A percentile compares a stretch with the other conserved stretches of the same genome.
phyloP scores from a whole-genome alignment of 495 filamentous ascomycete species.

The Gamarada debralockiae region DNA sequence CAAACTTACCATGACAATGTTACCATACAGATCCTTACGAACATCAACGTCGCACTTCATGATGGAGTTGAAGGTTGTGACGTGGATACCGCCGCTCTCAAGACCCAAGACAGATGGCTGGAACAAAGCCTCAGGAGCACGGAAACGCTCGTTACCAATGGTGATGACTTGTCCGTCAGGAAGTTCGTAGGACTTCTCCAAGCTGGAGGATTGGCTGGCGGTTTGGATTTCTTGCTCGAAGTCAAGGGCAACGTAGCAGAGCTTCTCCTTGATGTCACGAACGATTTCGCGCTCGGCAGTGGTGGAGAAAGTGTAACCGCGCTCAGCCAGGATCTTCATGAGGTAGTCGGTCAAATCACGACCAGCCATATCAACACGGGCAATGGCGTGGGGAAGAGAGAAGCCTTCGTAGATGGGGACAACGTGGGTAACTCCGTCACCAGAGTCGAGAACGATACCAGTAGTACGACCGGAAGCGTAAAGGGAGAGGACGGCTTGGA shows the following conservation, averaged over 20 bases:
- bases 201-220: constrained; percentile 88
- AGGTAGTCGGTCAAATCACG: constrained; percentile 99
- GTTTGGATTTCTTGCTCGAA: constrained; percentile 99
- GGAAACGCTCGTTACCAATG: constrained; percentile 99
- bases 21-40: constrained; percentile 98
- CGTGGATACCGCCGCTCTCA: constrained; percentile 97
- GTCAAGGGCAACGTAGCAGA: constrained; percentile 98
- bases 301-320: constrained; percentile 98
- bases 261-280: constrained; percentile 99
- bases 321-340: constrained; percentile 99
- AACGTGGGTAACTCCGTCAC: constrained; percentile 99
- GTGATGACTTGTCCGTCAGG: constrained; percentile 99
- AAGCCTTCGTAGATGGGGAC: constrained; percentile 99
- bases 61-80: constrained; percentile 99
- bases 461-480: constrained; percentile 99
- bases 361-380: constrained; percentile 99
- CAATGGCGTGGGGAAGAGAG: constrained; percentile 98
- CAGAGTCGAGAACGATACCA: constrained; percentile 99
- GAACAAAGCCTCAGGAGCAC: constrained; percentile 98
- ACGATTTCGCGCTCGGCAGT: constrained; percentile 99
- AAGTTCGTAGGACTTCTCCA: constrained; percentile 99
- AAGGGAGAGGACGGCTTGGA: constrained; percentile 98
- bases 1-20: constrained; percentile 95
- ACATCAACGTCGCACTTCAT: constrained; percentile 99
- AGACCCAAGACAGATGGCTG: constrained; percentile 97